Percentiles rank a stretch among this genome's conserved stretches.
phyloP scores from a whole-genome alignment of 345 rosid species.

The Rubroshorea leprosula region DNA sequence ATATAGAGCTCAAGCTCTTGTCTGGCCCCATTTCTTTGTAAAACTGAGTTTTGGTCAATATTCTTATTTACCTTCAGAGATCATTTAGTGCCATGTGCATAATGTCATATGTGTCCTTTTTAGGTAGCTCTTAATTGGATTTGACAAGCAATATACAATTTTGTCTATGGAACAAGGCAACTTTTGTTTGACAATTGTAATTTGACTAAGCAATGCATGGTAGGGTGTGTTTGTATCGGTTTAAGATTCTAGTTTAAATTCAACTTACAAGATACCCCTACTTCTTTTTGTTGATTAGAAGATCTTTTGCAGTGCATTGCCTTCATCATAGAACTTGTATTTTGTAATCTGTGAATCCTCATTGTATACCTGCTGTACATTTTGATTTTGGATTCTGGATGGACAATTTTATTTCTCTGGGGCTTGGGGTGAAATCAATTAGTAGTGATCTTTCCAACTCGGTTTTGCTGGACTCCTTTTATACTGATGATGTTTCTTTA shows the following conservation, averaged over 20 bases:
- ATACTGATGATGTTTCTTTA: slow-evolving; percentile 7
- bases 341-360: background rate
- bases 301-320: background rate
- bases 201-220: no score
- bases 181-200: no score
- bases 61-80: no score
- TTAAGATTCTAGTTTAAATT: background rate
- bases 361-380: background rate
- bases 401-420: background rate
- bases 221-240: no score
- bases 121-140: no score
- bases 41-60: no score
- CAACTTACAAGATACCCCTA: background rate
- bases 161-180: no score
- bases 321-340: background rate
- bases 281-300: background rate
- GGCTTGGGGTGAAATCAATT: slow-evolving; percentile 2
- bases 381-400: background rate
- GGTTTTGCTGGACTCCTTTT: background rate
- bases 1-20: background rate
- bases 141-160: no score
- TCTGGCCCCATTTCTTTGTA: no score
- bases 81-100: no score
- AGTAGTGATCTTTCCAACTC: no score
- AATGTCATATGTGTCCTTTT: no score